phyloP scores from a whole-genome alignment of 2,329 filamentous ascomycete genomes.

The Ceratocystis diversiconidia region DNA sequence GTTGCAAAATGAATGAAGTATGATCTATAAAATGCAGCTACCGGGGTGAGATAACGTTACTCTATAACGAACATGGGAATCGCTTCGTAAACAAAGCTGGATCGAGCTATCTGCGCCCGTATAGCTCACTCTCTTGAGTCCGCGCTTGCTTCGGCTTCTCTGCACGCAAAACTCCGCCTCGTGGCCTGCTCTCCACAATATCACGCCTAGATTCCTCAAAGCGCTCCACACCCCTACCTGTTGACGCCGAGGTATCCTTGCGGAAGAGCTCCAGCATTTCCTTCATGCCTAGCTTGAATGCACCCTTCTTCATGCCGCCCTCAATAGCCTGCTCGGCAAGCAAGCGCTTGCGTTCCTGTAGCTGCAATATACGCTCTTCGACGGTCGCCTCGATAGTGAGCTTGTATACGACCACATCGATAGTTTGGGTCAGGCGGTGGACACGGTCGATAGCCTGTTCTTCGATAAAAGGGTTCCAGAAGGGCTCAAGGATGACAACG shows the following conservation, averaged over 20 bases:
- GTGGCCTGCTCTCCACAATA: constrained; percentile 20
- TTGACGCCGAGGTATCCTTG: constrained; percentile 26
- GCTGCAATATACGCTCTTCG: constrained; percentile 83
- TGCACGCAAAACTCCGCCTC: constrained; percentile 22
- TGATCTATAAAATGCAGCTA: no score
- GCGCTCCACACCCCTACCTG: constrained; percentile 12
- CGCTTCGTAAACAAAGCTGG: no score
- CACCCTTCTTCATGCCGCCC: constrained; percentile 54
- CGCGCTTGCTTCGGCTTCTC: constrained; percentile 20
- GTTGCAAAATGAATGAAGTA: no score
- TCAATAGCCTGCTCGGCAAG: constrained; percentile 89
- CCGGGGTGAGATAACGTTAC: no score
- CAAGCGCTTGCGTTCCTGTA: constrained; percentile 86
- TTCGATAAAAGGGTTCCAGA: constrained; percentile 99
- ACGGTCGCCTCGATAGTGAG: constrained; percentile 77
- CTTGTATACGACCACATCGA: constrained; percentile 90
- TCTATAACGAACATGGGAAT: no score
- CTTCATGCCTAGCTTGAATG: constrained; percentile 75
- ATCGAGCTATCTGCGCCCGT: constrained; percentile 30
- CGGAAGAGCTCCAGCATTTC: constrained; percentile 88
- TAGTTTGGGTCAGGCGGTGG: constrained; percentile 91
- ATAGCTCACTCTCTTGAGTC: constrained; percentile 28
- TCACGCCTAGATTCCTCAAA: not conserved
- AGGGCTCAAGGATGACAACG: constrained; percentile 90
- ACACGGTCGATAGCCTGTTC: constrained; percentile 98